phyloP scores from a whole-genome alignment of 176 grass and related monocot genomes.

The Lolium perenne region DNA sequence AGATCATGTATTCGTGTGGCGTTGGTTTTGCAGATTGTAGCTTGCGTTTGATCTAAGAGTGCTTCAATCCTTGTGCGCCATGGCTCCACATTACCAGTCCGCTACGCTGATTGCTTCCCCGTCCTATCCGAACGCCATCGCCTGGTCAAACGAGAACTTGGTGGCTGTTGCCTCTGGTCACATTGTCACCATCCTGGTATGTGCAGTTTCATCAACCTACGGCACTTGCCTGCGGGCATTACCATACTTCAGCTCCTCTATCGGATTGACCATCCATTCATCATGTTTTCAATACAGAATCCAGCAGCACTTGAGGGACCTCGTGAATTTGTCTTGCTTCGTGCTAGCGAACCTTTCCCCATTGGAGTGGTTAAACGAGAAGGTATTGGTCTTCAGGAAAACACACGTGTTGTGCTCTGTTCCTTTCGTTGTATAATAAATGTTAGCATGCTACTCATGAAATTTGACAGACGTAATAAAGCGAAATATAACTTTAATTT shows the following conservation, averaged over 20 bases:
- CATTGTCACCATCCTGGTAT: conserved; percentile 76
- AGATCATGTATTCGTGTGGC: neutral
- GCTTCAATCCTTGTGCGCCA: conserved; percentile 1
- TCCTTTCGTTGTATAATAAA: conserved; percentile 14
- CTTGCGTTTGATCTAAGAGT: neutral
- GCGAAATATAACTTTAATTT: too few species aligned
- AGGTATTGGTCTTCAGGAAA: conserved; percentile 52
- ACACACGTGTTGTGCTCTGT: neutral
- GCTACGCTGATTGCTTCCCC: conserved; percentile 67
- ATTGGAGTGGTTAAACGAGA: conserved; percentile 74
- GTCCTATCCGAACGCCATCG: conserved; percentile 64
- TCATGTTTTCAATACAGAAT: conserved; percentile 49
- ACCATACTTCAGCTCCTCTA: neutral
- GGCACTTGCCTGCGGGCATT: neutral
- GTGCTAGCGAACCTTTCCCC: conserved; percentile 56
- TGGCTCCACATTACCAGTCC: conserved; percentile 63
- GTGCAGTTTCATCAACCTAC: conserved; percentile 10
- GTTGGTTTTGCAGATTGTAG: conserved; percentile 25
- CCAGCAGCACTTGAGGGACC: conserved; percentile 69
- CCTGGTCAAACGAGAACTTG: conserved; percentile 82
- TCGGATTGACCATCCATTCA: neutral
- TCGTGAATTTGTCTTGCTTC: conserved; percentile 63
- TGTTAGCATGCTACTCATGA: neutral
- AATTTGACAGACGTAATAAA: neutral
- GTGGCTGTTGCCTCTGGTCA: conserved; percentile 78